Conservation (phyloP, 2,329 filamentous ascomycete species). For the Rutstroemia sp. region DNA sequence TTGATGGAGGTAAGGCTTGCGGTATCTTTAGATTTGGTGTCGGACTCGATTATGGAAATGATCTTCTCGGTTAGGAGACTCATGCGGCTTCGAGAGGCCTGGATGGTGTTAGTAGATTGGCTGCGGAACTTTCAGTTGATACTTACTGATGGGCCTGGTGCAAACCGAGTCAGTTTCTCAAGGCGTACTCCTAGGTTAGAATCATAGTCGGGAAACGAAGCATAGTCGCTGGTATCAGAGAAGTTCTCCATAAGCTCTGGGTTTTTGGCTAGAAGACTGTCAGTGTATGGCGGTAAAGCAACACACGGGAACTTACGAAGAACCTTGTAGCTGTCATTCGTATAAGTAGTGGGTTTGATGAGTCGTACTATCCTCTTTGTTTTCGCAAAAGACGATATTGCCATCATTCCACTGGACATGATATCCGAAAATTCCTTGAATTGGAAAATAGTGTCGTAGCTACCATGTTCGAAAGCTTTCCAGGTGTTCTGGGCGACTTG, state of each 20-base stretch:
- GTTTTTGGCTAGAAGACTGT: neutral
- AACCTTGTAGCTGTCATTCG: constrained; percentile 20
- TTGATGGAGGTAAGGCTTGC: neutral
- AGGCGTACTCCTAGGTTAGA: constrained; percentile 16
- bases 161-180: constrained; percentile 21
- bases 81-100: constrained; percentile 18
- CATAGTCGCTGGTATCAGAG: constrained; percentile 26
- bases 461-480: constrained; percentile 27
- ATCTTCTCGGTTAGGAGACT: constrained; percentile 20
- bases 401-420: constrained; percentile 20
- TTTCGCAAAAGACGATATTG: constrained; percentile 25
- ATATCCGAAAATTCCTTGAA: constrained; percentile 25
- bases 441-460: constrained; percentile 29
- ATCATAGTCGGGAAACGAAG: constrained; percentile 29
- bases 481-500: constrained; percentile 27
- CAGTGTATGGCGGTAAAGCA: neutral
- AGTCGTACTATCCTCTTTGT: constrained; percentile 25
- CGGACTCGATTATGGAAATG: constrained; percentile 14
- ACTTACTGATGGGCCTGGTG: constrained; percentile 24
- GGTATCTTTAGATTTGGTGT: neutral
- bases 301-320: constrained; percentile 21
- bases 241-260: constrained; percentile 10
- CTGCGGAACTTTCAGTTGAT: neutral
- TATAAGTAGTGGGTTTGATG: constrained; percentile 12
- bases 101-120: constrained; percentile 10